phyloP scores from a whole-genome alignment of 768 basidiomycete species.

The Naganishia friedmannii region DNA sequence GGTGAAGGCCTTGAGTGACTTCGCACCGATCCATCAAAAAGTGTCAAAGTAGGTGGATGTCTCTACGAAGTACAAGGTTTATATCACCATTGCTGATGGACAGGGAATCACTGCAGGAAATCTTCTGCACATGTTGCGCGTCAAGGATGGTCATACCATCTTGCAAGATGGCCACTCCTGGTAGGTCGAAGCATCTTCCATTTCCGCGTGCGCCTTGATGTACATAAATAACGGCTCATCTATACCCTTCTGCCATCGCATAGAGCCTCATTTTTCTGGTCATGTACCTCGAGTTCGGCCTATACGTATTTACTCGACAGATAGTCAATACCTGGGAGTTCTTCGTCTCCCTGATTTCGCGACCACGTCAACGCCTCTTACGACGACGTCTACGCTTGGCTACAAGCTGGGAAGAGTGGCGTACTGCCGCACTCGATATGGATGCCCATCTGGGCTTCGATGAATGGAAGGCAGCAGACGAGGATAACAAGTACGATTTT shows the following conservation, averaged over 20 bases:
- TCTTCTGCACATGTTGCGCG: slow-evolving; percentile 37
- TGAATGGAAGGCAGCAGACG: slow-evolving; percentile 80
- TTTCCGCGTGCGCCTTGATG: not conserved
- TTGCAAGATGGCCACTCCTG: slow-evolving; percentile 82
- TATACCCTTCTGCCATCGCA: not conserved
- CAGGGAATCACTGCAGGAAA: not conserved
- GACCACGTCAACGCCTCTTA: slow-evolving; percentile 75
- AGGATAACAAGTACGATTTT: slow-evolving; percentile 90
- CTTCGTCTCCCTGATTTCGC: slow-evolving; percentile 58
- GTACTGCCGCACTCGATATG: slow-evolving; percentile 68
- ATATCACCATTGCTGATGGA: not conserved
- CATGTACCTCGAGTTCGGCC: slow-evolving; percentile 72
- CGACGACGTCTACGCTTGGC: slow-evolving; percentile 73
- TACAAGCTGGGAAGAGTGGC: slow-evolving; percentile 85
- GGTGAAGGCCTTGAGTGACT: slow-evolving; percentile 51
- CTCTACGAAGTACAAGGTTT: not conserved
- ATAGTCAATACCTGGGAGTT: slow-evolving; percentile 93
- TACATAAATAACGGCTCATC: not conserved
- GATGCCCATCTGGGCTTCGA: slow-evolving; percentile 81
- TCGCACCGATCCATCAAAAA: slow-evolving; percentile 74
- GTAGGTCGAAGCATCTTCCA: slow-evolving; percentile 28
- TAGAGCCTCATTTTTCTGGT: slow-evolving; percentile 78
- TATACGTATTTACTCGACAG: slow-evolving; percentile 81
- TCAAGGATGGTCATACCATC: slow-evolving; percentile 58
- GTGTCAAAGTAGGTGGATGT: slow-evolving; percentile 64